Evolutionary conservation across 2,329 filamentous ascomycete species (phyloP), one percentile per base, ranked within the genome.

Genomic region (Cordyceps pruinosa): DNA sequence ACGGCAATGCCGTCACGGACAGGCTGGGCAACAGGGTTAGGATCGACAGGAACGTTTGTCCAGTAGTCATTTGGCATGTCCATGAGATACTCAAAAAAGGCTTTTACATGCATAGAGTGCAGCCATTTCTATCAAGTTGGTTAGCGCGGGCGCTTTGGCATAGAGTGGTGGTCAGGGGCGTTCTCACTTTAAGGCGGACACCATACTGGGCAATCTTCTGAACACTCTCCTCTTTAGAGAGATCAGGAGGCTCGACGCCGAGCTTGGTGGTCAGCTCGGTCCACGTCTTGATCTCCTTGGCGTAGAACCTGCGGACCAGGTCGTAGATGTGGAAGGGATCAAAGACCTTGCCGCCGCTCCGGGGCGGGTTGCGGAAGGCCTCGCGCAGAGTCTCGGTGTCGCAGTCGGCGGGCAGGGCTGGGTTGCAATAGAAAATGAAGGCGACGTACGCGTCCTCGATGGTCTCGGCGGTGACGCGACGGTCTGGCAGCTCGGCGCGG

Each of bases 161-260:
- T 54, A n/a, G 4, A 13, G 37, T 2, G 9, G 39, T 15, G 4
- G 12, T n/a, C n/a, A n/a, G n/a, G n/a, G 19, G 50, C 37, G 21
- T 32, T 49, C 73, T 66, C 72, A 92, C 89, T 83, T 97, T 97
- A 58, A 97, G 75, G 58, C 92, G 83, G 47, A 97, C 92, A 44
- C 90, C 90, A 75, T 96, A 97, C 70, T 97, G 92, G 69, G 96
- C 90, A 58, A 97, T 88, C 70, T 96, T 96, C 68, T 97, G 93
- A 2, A 88, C 86, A 69, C 90, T 96, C 73, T 95, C 88, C 26
- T 90, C 89, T 69, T 93, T 94, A 59, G 88, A 84, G 25, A 85
- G 77, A 59, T 90, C 87, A 2, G 91, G 90, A 3, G 88, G 87
- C 66, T 95, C 89, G 17, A 96, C 93, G 10, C 93, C 92, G n/a